These are phyloP conservation scores for Colletotrichum tofieldiae DNA, from an alignment of 2,329 filamentous ascomycete species.

Conservation along the genomic window DNA sequence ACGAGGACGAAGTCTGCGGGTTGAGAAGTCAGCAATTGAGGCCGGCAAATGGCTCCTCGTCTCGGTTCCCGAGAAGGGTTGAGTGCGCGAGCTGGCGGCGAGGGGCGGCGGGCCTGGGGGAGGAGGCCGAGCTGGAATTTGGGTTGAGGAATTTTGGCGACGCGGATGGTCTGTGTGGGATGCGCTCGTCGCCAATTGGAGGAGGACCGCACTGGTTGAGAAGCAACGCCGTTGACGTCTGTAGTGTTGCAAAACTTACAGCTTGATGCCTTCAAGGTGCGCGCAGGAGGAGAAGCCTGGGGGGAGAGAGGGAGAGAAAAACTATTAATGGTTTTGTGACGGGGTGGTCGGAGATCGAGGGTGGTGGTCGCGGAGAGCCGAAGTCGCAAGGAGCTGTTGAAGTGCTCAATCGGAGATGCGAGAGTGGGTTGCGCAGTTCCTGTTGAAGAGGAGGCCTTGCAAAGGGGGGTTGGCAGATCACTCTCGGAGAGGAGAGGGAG, in stretches of 20 bases:
- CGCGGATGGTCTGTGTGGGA: constrained; percentile 15
- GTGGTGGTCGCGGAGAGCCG: constrained; percentile 39
- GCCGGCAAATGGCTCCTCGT: neutral
- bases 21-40: constrained; percentile 33
- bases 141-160: constrained; percentile 37
- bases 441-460: constrained; percentile 40
- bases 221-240: constrained; percentile 38
- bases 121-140: constrained; percentile 8
- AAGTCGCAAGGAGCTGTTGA: constrained; percentile 42
- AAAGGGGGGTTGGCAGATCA: constrained; percentile 4
- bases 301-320: neutral
- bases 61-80: neutral
- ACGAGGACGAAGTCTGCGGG: constrained; percentile 16
- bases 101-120: neutral
- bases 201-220: constrained; percentile 21
- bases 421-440: constrained; percentile 31
- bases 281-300: constrained; percentile 4
- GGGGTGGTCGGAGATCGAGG: constrained; percentile 39
- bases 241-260: constrained; percentile 14
- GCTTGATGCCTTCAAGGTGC: constrained; percentile 6
- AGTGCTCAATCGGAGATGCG: constrained; percentile 38
- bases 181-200: constrained; percentile 34
- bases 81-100: constrained; percentile 9
- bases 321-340: constrained; percentile 22
- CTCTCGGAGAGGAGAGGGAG: neutral